Evolutionary conservation across 148 eudicot species (phyloP).

Genomic region (Mesembryanthemum crystallinum): DNA sequence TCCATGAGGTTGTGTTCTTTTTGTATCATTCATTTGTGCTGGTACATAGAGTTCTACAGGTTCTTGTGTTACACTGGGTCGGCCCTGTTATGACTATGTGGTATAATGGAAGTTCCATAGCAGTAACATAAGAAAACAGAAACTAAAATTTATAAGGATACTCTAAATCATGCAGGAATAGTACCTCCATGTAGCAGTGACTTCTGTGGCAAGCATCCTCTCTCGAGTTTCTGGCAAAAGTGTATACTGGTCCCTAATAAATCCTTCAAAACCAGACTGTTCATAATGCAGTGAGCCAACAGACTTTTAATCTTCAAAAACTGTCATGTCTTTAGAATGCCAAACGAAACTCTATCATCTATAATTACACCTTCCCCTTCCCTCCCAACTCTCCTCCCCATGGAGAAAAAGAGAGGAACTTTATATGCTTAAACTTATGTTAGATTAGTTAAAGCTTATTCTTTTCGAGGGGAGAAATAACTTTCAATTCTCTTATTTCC

Average conservation of each 20-base stretch:
- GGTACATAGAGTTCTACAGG: neutral
- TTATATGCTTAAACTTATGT: neutral
- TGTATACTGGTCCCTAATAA: slow-evolving; percentile 73
- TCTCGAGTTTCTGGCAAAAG: slow-evolving; percentile 87
- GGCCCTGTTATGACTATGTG: neutral
- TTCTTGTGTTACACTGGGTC: neutral
- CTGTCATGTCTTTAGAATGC: neutral
- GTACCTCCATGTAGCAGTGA: slow-evolving; percentile 96
- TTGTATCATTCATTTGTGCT: neutral
- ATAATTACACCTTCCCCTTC: too few species aligned
- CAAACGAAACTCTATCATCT: too few species aligned
- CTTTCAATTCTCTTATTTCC: neutral
- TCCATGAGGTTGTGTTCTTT: neutral
- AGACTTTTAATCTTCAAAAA: neutral
- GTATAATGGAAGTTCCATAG: neutral
- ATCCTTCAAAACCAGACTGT: slow-evolving; percentile 99
- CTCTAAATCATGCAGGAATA: neutral
- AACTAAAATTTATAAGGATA: neutral
- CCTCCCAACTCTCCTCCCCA: neutral
- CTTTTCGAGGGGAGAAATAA: neutral
- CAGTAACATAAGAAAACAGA: neutral
- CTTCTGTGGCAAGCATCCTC: slow-evolving; percentile 88
- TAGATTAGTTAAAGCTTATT: too few species aligned
- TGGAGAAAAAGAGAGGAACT: neutral
- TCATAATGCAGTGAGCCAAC: slow-evolving; percentile 12